A percentile compares a stretch with the other conserved stretches of the same genome.
These are phyloP conservation scores for Thermoascus crustaceus DNA, from an alignment of 2,329 filamentous ascomycete species.

Conservation along the genomic window DNA sequence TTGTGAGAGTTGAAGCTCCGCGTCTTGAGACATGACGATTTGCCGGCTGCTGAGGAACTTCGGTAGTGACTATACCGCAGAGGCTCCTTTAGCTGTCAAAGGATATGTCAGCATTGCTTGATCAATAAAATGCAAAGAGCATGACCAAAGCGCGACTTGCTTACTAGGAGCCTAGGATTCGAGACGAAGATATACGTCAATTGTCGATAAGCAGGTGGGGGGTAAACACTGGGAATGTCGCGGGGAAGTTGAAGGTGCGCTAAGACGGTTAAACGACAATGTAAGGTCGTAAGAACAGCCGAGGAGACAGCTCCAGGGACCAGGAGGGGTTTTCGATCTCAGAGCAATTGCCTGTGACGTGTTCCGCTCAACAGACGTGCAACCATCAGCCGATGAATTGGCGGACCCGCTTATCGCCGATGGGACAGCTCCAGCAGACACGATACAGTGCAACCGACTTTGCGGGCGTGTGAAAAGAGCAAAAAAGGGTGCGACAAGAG, in stretches of 20 bases:
- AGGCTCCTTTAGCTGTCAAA: neutral
- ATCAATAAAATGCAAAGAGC: too few species aligned
- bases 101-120: too few species aligned
- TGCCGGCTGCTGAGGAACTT: neutral
- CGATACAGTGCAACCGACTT: neutral
- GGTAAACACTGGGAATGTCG: too few species aligned
- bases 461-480: neutral
- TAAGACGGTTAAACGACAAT: too few species aligned
- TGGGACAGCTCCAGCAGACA: conserved; percentile 16
- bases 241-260: too few species aligned
- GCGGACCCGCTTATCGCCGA: conserved; percentile 18
- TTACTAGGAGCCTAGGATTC: too few species aligned
- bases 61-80: neutral
- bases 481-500: conserved; percentile 3
- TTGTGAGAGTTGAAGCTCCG: conserved; percentile 21
- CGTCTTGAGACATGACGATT: conserved; percentile 25
- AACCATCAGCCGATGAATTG: neutral
- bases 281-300: too few species aligned
- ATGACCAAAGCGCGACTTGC: too few species aligned
- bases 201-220: too few species aligned
- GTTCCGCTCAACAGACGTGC: neutral
- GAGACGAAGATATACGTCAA: too few species aligned
- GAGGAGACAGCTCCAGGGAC: too few species aligned
- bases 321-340: conserved; percentile 1
- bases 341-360: neutral